phyloP scores from a whole-genome alignment of 2,329 filamentous ascomycete genomes.

The Plenodomus biglobosus region DNA sequence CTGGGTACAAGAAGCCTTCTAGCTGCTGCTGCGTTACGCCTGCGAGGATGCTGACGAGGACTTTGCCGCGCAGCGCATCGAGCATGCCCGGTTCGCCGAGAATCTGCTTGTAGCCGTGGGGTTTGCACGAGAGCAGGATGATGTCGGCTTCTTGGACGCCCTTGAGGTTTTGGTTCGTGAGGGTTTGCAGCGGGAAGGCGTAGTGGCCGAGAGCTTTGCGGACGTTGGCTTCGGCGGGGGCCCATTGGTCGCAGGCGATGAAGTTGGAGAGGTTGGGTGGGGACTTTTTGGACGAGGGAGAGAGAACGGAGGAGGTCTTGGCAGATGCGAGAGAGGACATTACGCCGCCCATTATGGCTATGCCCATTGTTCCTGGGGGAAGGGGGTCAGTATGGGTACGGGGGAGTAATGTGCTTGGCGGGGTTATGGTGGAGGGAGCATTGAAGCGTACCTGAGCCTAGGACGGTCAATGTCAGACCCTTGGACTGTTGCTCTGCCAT shows the following conservation, averaged over 20 bases:
- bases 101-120: slow-evolving; percentile 70
- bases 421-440: slow-evolving; percentile 24
- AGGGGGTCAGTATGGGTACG: background rate
- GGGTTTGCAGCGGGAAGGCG: slow-evolving; percentile 63
- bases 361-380: slow-evolving; percentile 73
- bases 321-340: slow-evolving; percentile 65
- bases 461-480: slow-evolving; percentile 71
- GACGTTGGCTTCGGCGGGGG: slow-evolving; percentile 69
- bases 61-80: slow-evolving; percentile 73
- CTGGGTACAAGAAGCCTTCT: slow-evolving; percentile 61
- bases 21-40: slow-evolving; percentile 73
- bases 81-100: slow-evolving; percentile 68
- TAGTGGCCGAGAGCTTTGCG: slow-evolving; percentile 66
- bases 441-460: slow-evolving; percentile 72
- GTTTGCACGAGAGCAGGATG: slow-evolving; percentile 78
- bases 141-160: slow-evolving; percentile 70
- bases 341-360: slow-evolving; percentile 79
- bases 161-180: slow-evolving; percentile 70
- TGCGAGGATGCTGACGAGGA: slow-evolving; percentile 79
- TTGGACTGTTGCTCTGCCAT: slow-evolving; percentile 40
- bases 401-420: background rate
- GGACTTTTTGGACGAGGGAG: slow-evolving; percentile 42
- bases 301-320: slow-evolving; percentile 39
- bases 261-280: slow-evolving; percentile 64
- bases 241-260: slow-evolving; percentile 75